Evolutionary conservation across 164 flowering plant species (phyloP).

Genomic region (Vitis vinifera): DNA sequence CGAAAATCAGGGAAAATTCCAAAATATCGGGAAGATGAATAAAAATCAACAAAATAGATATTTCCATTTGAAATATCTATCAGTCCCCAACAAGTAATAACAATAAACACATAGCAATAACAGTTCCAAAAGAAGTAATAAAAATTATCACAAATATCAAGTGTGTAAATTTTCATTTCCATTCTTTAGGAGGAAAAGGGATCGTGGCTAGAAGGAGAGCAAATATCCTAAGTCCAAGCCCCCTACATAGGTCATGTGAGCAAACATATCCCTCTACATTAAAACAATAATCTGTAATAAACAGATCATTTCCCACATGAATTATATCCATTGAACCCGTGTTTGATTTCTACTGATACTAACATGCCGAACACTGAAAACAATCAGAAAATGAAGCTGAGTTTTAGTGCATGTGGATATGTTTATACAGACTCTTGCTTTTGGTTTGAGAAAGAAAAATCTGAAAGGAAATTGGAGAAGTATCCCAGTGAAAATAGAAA

Average conservation of each 20-base stretch:
- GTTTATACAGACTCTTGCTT: not conserved
- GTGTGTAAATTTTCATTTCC: not conserved
- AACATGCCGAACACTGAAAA: not conserved
- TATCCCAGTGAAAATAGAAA: too few relatives aligned
- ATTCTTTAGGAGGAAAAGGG: not conserved
- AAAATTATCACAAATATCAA: conserved; percentile 2
- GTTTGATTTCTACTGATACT: not conserved
- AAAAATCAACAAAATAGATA: too few relatives aligned
- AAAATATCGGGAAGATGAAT: too few relatives aligned
- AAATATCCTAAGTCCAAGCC: not conserved
- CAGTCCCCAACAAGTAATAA: too few relatives aligned
- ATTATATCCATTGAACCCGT: too few relatives aligned
- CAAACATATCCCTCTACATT: not conserved
- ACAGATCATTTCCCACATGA: too few relatives aligned
- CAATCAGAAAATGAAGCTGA: not conserved
- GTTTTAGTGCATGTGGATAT: not conserved
- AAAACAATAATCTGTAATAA: not conserved
- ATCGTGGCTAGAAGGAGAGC: too few relatives aligned
- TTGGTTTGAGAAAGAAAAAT: too few relatives aligned
- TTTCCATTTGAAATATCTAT: too few relatives aligned
- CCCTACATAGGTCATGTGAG: not conserved
- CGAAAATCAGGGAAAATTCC: too few relatives aligned
- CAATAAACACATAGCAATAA: not conserved
- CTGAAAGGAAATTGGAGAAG: too few relatives aligned
- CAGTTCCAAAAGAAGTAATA: not conserved